phyloP scores from a whole-genome alignment of 176 grass and related monocot species.

The Paspalum vaginatum region DNA sequence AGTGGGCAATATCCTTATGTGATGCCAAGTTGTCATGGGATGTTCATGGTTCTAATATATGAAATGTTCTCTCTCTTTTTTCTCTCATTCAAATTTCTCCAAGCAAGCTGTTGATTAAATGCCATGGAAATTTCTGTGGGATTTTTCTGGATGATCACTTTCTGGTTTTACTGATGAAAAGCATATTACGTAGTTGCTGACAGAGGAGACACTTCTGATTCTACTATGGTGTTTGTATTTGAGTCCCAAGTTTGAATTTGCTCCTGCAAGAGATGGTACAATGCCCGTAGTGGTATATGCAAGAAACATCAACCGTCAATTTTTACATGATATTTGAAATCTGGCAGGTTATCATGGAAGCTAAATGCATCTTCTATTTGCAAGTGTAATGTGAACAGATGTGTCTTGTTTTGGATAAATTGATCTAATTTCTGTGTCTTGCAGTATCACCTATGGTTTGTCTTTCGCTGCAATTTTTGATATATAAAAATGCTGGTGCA shows the following conservation, averaged over 20 bases:
- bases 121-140: not conserved
- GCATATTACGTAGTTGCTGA: not conserved
- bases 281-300: not conserved
- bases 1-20: conserved; percentile 24
- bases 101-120: not conserved
- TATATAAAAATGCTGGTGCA: not conserved
- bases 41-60: conserved; percentile 41
- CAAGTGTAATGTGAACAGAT: not conserved
- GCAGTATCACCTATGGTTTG: not conserved
- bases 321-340: not conserved
- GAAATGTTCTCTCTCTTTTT: not conserved
- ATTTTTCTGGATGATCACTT: not conserved
- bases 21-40: conserved; percentile 7
- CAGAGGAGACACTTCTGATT: not conserved
- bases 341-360: not conserved
- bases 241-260: not conserved
- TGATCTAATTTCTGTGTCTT: not conserved
- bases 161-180: conserved; percentile 2
- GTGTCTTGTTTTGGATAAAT: not conserved
- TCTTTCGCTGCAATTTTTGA: not conserved
- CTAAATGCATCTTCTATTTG: not conserved
- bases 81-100: not conserved
- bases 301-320: not conserved
- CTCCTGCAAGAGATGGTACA: not conserved
- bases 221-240: not conserved